phyloP scores from a whole-genome alignment of 192 early-diverging fungal genomes.

The Mortierella alpina region DNA sequence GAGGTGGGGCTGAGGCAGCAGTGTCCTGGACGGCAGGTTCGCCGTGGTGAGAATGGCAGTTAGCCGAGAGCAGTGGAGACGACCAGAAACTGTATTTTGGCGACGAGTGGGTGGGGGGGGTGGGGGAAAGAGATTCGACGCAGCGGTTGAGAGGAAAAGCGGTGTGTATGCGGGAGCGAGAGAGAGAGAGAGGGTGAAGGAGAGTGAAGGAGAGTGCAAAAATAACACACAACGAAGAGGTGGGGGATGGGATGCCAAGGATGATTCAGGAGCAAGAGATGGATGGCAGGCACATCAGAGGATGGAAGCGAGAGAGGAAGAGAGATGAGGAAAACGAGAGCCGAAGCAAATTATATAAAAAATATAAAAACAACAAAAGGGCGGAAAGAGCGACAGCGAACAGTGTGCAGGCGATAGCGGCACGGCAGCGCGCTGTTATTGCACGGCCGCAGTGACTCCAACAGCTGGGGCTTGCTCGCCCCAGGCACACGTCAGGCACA shows the following conservation, averaged over 20 bases:
- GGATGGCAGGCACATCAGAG: slow-evolving; percentile 3
- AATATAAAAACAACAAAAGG: not conserved
- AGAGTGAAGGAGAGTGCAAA: not conserved
- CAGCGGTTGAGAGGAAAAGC: not conserved
- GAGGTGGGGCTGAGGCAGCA: no score
- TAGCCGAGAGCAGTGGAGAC: no score
- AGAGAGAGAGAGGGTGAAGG: not conserved
- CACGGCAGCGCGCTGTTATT: not conserved
- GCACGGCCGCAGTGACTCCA: no score
- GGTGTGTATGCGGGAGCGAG: not conserved
- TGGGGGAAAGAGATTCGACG: slow-evolving; percentile 10
- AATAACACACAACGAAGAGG: not conserved
- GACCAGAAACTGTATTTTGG: not conserved
- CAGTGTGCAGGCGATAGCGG: not conserved
- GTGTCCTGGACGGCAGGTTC: no score
- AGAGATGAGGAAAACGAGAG: slow-evolving; percentile 5
- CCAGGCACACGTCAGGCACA: no score
- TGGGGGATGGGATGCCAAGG: not conserved
- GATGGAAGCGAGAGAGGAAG: slow-evolving; percentile 7
- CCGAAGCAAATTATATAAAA: not conserved
- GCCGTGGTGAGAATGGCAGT: no score
- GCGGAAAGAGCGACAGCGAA: slow-evolving; percentile 1
- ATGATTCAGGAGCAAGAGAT: not conserved
- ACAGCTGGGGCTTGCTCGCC: no score
- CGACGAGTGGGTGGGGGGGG: not conserved